Conservation (phyloP, 176 grass and related monocot genomes). For the Saccharum officinarum region DNA sequence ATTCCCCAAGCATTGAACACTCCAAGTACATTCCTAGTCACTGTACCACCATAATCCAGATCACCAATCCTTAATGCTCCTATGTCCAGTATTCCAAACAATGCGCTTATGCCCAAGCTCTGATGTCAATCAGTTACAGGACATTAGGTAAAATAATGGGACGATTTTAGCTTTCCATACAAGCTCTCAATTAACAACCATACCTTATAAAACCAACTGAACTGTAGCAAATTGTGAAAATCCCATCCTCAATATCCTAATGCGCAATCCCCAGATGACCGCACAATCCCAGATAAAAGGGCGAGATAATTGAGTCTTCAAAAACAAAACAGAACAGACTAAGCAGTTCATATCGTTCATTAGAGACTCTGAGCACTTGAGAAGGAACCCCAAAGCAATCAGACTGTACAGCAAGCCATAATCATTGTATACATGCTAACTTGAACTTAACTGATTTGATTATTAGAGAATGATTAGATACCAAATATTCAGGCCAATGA, state of each 20-base stretch:
- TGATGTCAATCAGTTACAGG: conserved; percentile 68
- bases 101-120: conserved; percentile 62
- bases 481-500: not conserved
- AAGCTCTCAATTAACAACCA: conserved; percentile 62
- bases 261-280: conserved; percentile 62
- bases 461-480: not conserved
- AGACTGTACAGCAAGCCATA: not conserved
- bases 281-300: conserved; percentile 64
- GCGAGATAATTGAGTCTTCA: conserved; percentile 60
- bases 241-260: conserved; percentile 77
- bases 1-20: conserved; percentile 47
- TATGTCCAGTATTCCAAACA: conserved; percentile 69
- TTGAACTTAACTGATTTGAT: not conserved
- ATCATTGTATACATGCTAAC: not conserved
- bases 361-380: conserved; percentile 16
- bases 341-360: conserved; percentile 36
- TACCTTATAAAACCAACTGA: conserved; percentile 73
- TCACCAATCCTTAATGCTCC: conserved; percentile 58
- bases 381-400: conserved; percentile 22
- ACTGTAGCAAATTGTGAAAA: conserved; percentile 53
- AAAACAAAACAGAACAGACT: conserved; percentile 48
- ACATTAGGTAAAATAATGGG: conserved; percentile 48
- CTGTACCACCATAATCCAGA: conserved; percentile 61
- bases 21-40: conserved; percentile 48
- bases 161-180: conserved; percentile 53